These are phyloP conservation scores for Monilinia polystroma DNA, from an alignment of 2,329 filamentous ascomycete species.

Conservation along the genomic window DNA sequence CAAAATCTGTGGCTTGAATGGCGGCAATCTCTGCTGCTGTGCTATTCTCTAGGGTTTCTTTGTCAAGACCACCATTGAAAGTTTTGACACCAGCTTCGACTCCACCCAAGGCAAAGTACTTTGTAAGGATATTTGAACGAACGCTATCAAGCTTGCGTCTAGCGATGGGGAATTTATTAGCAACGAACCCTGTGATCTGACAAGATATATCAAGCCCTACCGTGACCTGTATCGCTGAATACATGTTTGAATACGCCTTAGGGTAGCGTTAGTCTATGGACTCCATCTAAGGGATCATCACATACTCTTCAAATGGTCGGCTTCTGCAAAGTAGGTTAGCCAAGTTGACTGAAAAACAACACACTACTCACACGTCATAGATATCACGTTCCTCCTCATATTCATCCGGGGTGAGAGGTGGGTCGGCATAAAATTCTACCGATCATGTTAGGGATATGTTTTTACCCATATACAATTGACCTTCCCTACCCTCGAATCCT, in stretches of 20 bases:
- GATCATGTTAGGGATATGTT: constrained; percentile 24
- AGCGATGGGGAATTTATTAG: neutral
- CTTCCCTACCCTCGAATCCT: constrained; percentile 64
- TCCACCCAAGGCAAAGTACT: constrained; percentile 81
- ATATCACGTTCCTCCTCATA: constrained; percentile 63
- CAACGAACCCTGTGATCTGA: neutral
- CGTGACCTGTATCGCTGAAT: constrained; percentile 73
- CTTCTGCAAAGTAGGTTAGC: constrained; percentile 41
- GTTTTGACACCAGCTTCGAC: constrained; percentile 61
- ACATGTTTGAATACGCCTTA: constrained; percentile 75
- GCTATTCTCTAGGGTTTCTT: constrained; percentile 59
- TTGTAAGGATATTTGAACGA: constrained; percentile 66
- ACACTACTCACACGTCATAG: constrained; percentile 59
- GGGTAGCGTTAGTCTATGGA: constrained; percentile 24
- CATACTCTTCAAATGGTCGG: constrained; percentile 58
- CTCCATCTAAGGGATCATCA: constrained; percentile 18
- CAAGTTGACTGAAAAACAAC: constrained; percentile 30
- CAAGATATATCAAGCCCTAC: neutral
- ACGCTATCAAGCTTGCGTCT: constrained; percentile 70
- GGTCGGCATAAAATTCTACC: constrained; percentile 72
- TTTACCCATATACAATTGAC: neutral
- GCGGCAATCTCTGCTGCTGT: constrained; percentile 64
- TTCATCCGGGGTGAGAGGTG: constrained; percentile 70
- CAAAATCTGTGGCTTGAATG: constrained; percentile 61
- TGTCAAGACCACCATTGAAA: constrained; percentile 61